Evolutionary conservation across 2,329 filamentous ascomycete genomes (phyloP).

Genomic region (Hortaea werneckii): DNA sequence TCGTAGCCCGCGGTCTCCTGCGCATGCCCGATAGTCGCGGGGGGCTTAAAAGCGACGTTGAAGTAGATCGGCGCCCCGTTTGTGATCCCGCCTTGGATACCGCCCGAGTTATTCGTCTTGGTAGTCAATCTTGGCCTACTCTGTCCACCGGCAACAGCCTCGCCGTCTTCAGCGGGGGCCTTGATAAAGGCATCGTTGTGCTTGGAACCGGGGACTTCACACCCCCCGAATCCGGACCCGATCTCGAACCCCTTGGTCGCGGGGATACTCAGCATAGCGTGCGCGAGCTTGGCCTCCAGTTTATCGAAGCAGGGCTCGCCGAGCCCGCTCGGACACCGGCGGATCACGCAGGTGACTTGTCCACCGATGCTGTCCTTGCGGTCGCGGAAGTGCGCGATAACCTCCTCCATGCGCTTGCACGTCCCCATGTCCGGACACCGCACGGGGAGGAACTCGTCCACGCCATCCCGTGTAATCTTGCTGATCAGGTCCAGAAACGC

Average conservation of each 20-base stretch:
- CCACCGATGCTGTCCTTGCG: constrained; percentile 83
- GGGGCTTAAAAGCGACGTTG: constrained; percentile 86
- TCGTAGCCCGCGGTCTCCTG: constrained; percentile 77
- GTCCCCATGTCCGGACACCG: constrained; percentile 66
- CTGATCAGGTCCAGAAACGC: constrained; percentile 66
- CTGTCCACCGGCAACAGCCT: constrained; percentile 22
- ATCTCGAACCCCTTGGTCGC: constrained; percentile 95
- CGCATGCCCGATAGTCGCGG: constrained; percentile 83
- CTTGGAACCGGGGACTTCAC: constrained; percentile 72
- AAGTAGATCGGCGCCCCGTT: constrained; percentile 95
- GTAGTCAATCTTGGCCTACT: constrained; percentile 59
- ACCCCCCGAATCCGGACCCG: constrained; percentile 82
- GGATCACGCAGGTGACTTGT: constrained; percentile 87
- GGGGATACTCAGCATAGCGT: constrained; percentile 91
- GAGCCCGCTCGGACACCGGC: constrained; percentile 72
- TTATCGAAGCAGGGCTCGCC: constrained; percentile 96
- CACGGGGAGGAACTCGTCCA: constrained; percentile 77
- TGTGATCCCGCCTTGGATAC: constrained; percentile 89
- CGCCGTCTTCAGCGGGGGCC: constrained; percentile 40
- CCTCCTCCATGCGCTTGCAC: constrained; percentile 62
- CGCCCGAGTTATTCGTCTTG: constrained; percentile 89
- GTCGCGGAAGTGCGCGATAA: constrained; percentile 70
- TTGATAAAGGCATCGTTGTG: constrained; percentile 85
- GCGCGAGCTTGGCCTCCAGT: constrained; percentile 79
- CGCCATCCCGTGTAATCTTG: constrained; percentile 60